Evolutionary conservation across 2,329 filamentous ascomycete genomes (phyloP).

Genomic region (Onygenales sp.): DNA sequence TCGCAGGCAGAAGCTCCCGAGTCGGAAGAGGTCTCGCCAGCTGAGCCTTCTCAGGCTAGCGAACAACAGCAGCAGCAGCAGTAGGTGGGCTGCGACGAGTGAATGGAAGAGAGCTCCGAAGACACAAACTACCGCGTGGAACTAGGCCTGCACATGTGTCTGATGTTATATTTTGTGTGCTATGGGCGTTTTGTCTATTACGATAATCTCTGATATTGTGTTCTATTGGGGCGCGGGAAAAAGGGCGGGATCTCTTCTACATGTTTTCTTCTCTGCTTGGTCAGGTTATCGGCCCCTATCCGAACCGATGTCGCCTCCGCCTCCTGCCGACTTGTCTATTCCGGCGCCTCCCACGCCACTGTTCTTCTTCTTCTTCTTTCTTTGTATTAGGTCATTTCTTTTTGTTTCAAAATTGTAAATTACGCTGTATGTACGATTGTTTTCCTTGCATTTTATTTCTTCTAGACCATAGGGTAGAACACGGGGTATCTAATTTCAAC

Average conservation of each 20-base stretch:
- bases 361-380: not conserved
- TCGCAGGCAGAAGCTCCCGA: not conserved
- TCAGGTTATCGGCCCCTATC: not conserved
- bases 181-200: conserved; percentile 1
- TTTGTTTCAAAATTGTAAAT: not conserved
- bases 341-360: not conserved
- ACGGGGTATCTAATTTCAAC: too few relatives aligned
- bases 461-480: not conserved
- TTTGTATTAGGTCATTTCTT: not conserved
- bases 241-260: not conserved
- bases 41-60: not conserved
- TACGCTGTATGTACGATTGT: conserved; percentile 1
- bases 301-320: not conserved
- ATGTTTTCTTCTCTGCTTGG: not conserved
- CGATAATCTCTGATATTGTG: not conserved
- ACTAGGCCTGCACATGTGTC: not conserved
- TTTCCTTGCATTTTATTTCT: not conserved
- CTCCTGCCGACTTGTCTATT: not conserved
- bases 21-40: not conserved
- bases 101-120: not conserved
- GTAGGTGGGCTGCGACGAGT: not conserved
- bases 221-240: not conserved
- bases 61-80: too few relatives aligned
- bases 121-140: not conserved
- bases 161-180: conserved; percentile 3